These are phyloP conservation scores for Colletotrichum viniferum DNA, from an alignment of 2,329 filamentous ascomycete genomes.

Conservation along the genomic window DNA sequence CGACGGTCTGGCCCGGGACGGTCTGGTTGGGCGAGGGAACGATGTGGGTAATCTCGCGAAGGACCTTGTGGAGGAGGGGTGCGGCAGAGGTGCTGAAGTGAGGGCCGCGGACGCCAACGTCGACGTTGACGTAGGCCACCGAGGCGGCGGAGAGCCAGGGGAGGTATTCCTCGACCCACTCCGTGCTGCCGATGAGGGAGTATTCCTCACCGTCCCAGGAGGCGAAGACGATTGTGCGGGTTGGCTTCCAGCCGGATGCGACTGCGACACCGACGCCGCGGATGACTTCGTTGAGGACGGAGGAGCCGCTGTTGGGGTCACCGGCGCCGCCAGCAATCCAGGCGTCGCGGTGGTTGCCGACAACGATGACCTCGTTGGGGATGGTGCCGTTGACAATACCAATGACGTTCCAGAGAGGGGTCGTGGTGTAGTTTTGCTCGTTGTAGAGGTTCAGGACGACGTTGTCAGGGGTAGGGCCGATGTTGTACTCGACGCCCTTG, in stretches of 20 bases:
- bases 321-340: conserved; percentile 84
- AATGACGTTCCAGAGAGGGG: conserved; percentile 89
- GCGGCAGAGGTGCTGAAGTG: conserved; percentile 70
- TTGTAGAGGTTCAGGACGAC: conserved; percentile 77
- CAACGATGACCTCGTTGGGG: conserved; percentile 81
- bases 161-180: conserved; percentile 91
- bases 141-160: conserved; percentile 77
- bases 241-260: conserved; percentile 61
- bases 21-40: conserved; percentile 80
- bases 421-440: conserved; percentile 81
- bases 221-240: conserved; percentile 89
- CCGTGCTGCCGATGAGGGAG: conserved; percentile 82
- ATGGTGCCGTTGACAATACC: conserved; percentile 90
- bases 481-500: conserved; percentile 83
- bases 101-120: conserved; percentile 72
- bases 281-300: conserved; percentile 79
- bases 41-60: conserved; percentile 68
- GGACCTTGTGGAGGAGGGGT: conserved; percentile 75
- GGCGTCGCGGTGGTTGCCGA: conserved; percentile 92
- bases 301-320: conserved; percentile 84
- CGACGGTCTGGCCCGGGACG: conserved; percentile 71
- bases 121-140: conserved; percentile 86
- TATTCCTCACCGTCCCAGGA: conserved; percentile 88
- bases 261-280: conserved; percentile 75
- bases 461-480: conserved; percentile 79